These are phyloP conservation scores for Melaleuca alternifolia DNA, from an alignment of 345 rosid genomes.

Conservation along the genomic window DNA sequence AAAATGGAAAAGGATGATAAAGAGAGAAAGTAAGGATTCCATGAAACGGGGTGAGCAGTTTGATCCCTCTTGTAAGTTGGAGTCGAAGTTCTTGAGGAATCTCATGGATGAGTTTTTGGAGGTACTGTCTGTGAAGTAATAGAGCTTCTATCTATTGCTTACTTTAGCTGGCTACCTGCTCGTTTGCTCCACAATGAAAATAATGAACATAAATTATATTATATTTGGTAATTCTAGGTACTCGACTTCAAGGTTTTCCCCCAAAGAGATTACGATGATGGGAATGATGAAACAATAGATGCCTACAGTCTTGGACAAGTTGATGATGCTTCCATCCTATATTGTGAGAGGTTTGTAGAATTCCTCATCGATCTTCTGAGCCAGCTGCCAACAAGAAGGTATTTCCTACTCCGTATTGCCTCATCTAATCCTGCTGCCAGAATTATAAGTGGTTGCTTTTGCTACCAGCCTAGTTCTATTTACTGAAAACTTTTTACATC, in stretches of 20 bases:
- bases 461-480: background rate
- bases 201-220: background rate
- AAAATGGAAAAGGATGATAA: conserved; percentile 83
- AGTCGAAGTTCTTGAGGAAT: conserved; percentile 78
- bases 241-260: conserved; percentile 63
- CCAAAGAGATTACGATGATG: conserved; percentile 7
- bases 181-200: background rate
- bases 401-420: background rate
- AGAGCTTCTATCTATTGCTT: background rate
- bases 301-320: conserved; percentile 24
- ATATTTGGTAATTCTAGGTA: conserved; percentile 28
- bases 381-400: conserved; percentile 99
- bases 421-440: background rate
- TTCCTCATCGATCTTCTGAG: conserved; percentile 94
- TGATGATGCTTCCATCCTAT: conserved; percentile 71
- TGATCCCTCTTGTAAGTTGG: conserved; percentile 50
- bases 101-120: conserved; percentile 82
- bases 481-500: background rate
- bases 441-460: background rate
- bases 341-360: conserved; percentile 96
- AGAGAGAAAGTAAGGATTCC: conserved; percentile 69
- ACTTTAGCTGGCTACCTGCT: background rate
- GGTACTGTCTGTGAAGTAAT: conserved; percentile 20
- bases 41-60: conserved; percentile 37
- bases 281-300: conserved; percentile 24